Evolutionary conservation across 768 basidiomycete genomes (phyloP).

Genomic region (Podaxis mareebaensis): DNA sequence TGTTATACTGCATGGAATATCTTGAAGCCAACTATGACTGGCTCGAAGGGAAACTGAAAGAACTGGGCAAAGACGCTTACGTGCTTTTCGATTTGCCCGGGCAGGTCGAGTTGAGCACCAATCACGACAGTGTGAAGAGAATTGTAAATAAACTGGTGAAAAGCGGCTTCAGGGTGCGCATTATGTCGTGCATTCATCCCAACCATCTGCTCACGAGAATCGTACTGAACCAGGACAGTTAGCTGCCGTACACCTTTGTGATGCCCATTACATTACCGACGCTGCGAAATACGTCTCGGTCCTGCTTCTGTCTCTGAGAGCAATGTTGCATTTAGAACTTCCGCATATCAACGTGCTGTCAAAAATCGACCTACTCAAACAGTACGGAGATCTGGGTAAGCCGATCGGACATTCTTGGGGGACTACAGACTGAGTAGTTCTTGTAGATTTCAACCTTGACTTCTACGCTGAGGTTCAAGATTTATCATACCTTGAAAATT

Average conservation of each 20-base stretch:
- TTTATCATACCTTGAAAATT: slow-evolving; percentile 80
- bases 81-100: slow-evolving; percentile 95
- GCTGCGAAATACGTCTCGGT: slow-evolving; percentile 94
- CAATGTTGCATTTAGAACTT: slow-evolving; percentile 98
- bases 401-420: slow-evolving; percentile 9
- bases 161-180: slow-evolving; percentile 79
- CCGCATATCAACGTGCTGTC: slow-evolving; percentile 97
- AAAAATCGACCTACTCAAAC: slow-evolving; percentile 88
- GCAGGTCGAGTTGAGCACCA: slow-evolving; percentile 96
- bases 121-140: slow-evolving; percentile 85
- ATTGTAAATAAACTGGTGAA: slow-evolving; percentile 75
- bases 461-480: slow-evolving; percentile 99
- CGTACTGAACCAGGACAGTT: slow-evolving; percentile 52
- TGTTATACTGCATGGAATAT: slow-evolving; percentile 97
- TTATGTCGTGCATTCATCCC: slow-evolving; percentile 7
- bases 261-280: slow-evolving; percentile 97
- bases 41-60: slow-evolving; percentile 68
- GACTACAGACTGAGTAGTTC: neutral
- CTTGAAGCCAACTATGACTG: slow-evolving; percentile 94
- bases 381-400: slow-evolving; percentile 90
- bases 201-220: slow-evolving; percentile 1
- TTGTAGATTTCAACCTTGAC: slow-evolving; percentile 90
- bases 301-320: slow-evolving; percentile 85
- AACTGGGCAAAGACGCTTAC: slow-evolving; percentile 74
- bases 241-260: slow-evolving; percentile 92